Conservation (phyloP, 2,329 filamentous ascomycete genomes). For the Venturia carpophila region DNA sequence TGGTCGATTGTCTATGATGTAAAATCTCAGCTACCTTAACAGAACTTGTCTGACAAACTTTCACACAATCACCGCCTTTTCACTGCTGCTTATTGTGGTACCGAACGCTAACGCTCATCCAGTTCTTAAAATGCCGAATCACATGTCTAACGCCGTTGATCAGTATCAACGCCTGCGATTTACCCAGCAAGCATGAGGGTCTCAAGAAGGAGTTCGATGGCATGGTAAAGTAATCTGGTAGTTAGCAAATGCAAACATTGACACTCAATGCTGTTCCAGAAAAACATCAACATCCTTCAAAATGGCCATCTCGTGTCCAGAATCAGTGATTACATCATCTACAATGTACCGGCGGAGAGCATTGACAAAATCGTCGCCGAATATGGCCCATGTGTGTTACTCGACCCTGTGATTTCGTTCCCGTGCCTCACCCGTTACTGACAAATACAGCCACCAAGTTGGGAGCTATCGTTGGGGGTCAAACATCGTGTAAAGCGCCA, state of each 20-base stretch:
- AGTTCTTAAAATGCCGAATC: background rate
- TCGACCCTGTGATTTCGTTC: constrained; percentile 11
- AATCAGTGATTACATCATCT: constrained; percentile 96
- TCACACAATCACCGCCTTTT: background rate
- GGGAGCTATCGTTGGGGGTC: constrained; percentile 89
- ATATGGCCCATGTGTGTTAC: constrained; percentile 80
- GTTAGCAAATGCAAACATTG: constrained; percentile 29
- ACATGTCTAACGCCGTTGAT: constrained; percentile 17
- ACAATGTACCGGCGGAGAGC: constrained; percentile 90
- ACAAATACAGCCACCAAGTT: constrained; percentile 71
- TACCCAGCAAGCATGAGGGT: constrained; percentile 76
- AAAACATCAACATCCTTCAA: constrained; percentile 71
- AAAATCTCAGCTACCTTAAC: constrained; percentile 97
- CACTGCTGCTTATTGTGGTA: background rate
- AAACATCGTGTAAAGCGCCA: constrained; percentile 96
- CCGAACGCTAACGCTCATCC: background rate
- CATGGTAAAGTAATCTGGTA: constrained; percentile 61
- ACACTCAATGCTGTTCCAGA: constrained; percentile 52
- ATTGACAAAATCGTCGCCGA: constrained; percentile 80
- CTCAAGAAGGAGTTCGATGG: constrained; percentile 74
- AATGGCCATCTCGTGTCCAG: constrained; percentile 96
- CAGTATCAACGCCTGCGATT: constrained; percentile 93
- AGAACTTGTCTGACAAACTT: constrained; percentile 66
- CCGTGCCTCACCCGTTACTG: background rate
- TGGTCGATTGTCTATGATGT: constrained; percentile 86